Percentiles rank a stretch among this genome's conserved stretches.
Evolutionary conservation across 2,329 filamentous ascomycete species (phyloP).

Genomic region (Bipolaris oryzae): DNA sequence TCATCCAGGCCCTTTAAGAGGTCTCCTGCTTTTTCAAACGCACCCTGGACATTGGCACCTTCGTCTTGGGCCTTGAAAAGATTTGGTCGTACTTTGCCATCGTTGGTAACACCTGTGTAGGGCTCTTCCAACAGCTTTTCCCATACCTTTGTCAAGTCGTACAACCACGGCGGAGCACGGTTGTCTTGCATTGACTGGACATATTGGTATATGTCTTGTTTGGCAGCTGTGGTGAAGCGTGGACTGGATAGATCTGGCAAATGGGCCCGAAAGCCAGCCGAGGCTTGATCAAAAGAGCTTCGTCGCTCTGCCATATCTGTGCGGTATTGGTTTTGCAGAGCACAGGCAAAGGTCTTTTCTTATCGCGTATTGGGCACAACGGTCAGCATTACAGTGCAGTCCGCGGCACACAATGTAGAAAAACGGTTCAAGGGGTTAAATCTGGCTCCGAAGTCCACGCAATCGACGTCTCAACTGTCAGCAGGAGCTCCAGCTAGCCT

Average conservation of each 20-base stretch:
- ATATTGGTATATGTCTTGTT: slow-evolving; percentile 68
- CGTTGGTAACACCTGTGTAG: slow-evolving; percentile 71
- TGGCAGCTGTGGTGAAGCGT: slow-evolving; percentile 67
- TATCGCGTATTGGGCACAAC: background rate
- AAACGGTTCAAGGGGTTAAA: slow-evolving; percentile 4
- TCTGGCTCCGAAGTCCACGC: slow-evolving; percentile 11
- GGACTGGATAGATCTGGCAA: slow-evolving; percentile 66
- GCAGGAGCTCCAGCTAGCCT: background rate
- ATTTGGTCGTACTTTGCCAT: slow-evolving; percentile 63
- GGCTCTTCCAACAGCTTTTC: slow-evolving; percentile 61
- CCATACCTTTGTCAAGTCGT: slow-evolving; percentile 48
- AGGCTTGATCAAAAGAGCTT: slow-evolving; percentile 35
- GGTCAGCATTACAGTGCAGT: background rate
- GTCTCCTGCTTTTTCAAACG: slow-evolving; percentile 59
- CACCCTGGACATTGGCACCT: slow-evolving; percentile 62
- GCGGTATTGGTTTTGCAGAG: background rate
- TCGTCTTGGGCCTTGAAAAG: slow-evolving; percentile 69
- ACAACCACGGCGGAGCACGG: slow-evolving; percentile 68
- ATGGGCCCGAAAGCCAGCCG: slow-evolving; percentile 60
- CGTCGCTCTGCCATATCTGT: slow-evolving; percentile 21
- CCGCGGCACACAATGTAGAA: too few species aligned
- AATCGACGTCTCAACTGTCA: background rate
- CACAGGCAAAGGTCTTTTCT: background rate
- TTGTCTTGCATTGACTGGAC: slow-evolving; percentile 64
- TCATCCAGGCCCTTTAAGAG: slow-evolving; percentile 57